These are phyloP conservation scores for Wickerhamomyces chaumierensis DNA, from an alignment of 805 yeast genomes.

Conservation along the genomic window DNA sequence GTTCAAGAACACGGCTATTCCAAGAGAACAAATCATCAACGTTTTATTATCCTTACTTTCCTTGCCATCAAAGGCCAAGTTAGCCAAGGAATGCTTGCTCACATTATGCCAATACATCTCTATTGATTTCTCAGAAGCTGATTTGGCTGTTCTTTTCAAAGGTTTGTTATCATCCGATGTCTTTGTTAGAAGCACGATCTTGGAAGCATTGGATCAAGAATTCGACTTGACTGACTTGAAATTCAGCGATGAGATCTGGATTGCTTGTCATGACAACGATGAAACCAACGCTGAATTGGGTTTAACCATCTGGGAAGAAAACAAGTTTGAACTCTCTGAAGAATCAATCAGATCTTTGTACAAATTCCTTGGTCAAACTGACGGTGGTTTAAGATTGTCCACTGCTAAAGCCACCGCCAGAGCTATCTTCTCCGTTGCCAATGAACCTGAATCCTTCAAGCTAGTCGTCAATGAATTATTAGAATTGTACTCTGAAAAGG, in stretches of 20 bases:
- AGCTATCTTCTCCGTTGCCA: slow-evolving; percentile 30
- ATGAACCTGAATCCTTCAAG: slow-evolving; percentile 17
- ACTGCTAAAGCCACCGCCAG: slow-evolving; percentile 60
- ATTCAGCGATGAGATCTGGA: slow-evolving; percentile 63
- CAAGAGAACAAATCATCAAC: slow-evolving; percentile 52
- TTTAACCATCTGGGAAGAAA: slow-evolving; percentile 77
- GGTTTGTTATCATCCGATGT: slow-evolving; percentile 48
- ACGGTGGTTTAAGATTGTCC: slow-evolving; percentile 62
- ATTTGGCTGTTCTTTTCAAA: slow-evolving; percentile 45
- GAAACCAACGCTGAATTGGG: slow-evolving; percentile 54
- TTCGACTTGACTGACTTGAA: slow-evolving; percentile 36
- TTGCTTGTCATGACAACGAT: slow-evolving; percentile 67
- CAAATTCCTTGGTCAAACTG: slow-evolving; percentile 37
- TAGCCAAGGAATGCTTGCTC: slow-evolving; percentile 73
- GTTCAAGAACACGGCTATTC: slow-evolving; percentile 56
- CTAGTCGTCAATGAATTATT: slow-evolving; percentile 33
- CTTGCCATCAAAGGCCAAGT: slow-evolving; percentile 67
- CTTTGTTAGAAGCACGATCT: slow-evolving; percentile 67
- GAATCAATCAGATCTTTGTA: slow-evolving; percentile 37
- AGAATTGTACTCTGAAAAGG: slow-evolving; percentile 43
- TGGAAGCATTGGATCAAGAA: slow-evolving; percentile 82
- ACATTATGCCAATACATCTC: slow-evolving; percentile 71
- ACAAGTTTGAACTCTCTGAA: slow-evolving; percentile 35
- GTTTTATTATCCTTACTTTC: slow-evolving; percentile 58
- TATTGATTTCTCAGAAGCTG: slow-evolving; percentile 41